Conservation (phyloP, 2,329 filamentous ascomycete genomes). For the Aureobasidium sp. region DNA sequence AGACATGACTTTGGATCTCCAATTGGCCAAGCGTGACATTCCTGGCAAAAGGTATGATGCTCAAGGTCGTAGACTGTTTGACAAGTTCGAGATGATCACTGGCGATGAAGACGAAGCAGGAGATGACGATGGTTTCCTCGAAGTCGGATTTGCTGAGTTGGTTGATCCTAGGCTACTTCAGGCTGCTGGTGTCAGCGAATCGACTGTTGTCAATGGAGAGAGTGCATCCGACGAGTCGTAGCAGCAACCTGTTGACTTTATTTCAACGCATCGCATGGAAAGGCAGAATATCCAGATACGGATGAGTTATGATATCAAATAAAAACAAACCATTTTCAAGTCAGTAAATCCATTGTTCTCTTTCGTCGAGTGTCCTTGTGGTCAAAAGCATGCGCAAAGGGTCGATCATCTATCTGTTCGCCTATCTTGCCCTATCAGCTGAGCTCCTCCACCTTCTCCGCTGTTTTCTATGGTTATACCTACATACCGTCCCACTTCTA, state of each 20-base stretch:
- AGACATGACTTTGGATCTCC: conserved; percentile 47
- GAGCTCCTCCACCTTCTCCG: background rate
- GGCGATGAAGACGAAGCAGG: conserved; percentile 41
- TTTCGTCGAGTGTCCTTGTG: too few relatives aligned
- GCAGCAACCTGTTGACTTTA: too few relatives aligned
- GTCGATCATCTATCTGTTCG: too few relatives aligned
- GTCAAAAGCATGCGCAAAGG: too few relatives aligned
- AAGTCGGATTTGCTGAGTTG: conserved; percentile 55
- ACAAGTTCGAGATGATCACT: conserved; percentile 66
- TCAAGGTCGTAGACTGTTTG: conserved; percentile 67
- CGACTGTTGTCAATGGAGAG: background rate
- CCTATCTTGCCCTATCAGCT: background rate
- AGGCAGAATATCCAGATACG: too few relatives aligned
- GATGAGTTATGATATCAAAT: too few relatives aligned
- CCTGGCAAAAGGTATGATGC: conserved; percentile 55
- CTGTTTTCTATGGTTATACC: too few relatives aligned
- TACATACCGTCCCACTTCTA: too few relatives aligned
- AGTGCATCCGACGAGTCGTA: background rate
- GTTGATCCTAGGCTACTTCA: conserved; percentile 56
- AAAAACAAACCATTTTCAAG: too few relatives aligned
- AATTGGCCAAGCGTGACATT: conserved; percentile 64
- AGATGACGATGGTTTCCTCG: conserved; percentile 53
- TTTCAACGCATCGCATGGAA: too few relatives aligned
- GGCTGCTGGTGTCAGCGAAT: background rate
- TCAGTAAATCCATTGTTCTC: too few relatives aligned